Evolutionary conservation across 2,329 filamentous ascomycete genomes (phyloP).

Genomic region (Sclerotinia minor): DNA sequence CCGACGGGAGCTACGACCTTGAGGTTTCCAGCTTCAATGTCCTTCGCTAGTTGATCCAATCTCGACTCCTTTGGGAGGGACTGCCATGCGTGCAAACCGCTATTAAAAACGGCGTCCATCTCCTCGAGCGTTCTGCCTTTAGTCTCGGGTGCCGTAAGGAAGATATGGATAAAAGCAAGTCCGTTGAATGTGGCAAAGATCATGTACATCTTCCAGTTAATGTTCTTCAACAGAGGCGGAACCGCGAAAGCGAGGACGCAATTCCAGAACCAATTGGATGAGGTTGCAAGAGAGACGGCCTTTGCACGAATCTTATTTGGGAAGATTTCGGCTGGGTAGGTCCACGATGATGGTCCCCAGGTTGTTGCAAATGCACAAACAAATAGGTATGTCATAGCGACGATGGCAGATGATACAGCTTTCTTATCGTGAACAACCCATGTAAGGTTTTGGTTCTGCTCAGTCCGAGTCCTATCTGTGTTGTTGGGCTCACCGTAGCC

Average conservation of each 20-base stretch:
- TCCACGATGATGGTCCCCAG: slow-evolving; percentile 52
- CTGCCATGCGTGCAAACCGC: slow-evolving; percentile 60
- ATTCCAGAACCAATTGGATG: slow-evolving; percentile 75
- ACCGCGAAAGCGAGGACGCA: slow-evolving; percentile 60
- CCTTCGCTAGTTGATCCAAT: slow-evolving; percentile 49
- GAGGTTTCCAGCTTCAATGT: slow-evolving; percentile 48
- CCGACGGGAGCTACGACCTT: slow-evolving; percentile 33
- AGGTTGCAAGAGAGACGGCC: slow-evolving; percentile 71
- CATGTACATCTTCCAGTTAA: slow-evolving; percentile 57
- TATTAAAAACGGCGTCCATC: slow-evolving; percentile 71
- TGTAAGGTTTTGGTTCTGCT: slow-evolving; percentile 51
- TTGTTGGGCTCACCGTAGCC: slow-evolving; percentile 55
- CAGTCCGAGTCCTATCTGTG: slow-evolving; percentile 42
- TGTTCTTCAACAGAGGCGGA: slow-evolving; percentile 52
- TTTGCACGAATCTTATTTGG: slow-evolving; percentile 70
- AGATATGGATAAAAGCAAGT: slow-evolving; percentile 57
- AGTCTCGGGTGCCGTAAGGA: slow-evolving; percentile 66
- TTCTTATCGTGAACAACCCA: slow-evolving; percentile 57
- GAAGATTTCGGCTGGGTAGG: slow-evolving; percentile 67
- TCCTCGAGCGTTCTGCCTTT: slow-evolving; percentile 75
- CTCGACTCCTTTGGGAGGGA: slow-evolving; percentile 45
- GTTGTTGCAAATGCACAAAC: slow-evolving; percentile 67
- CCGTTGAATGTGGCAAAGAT: slow-evolving; percentile 74
- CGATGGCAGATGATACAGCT: slow-evolving; percentile 41
- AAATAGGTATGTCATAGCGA: slow-evolving; percentile 61